phyloP scores from a whole-genome alignment of 2,329 filamentous ascomycete species.

The Stagonosporopsis chrysanthemi region DNA sequence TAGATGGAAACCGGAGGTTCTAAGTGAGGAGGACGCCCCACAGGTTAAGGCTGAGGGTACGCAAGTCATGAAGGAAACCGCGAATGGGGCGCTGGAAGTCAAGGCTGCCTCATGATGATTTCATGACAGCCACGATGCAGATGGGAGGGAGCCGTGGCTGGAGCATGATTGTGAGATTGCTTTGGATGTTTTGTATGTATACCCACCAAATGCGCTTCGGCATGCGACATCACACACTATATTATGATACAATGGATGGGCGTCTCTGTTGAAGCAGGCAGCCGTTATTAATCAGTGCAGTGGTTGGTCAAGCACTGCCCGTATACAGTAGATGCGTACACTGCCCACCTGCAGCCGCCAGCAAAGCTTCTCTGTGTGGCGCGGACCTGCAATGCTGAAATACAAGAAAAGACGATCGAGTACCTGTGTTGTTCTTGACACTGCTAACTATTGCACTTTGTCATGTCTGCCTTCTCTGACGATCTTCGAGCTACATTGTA shows the following conservation, averaged over 20 bases:
- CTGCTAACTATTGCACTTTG: too few species aligned
- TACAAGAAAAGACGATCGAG: too few species aligned
- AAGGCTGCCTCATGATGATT: conserved; percentile 29
- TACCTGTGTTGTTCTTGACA: background rate
- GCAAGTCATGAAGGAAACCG: conserved; percentile 30
- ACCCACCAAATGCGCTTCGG: conserved; percentile 1
- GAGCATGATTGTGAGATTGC: background rate
- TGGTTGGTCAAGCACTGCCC: background rate
- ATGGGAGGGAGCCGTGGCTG: background rate
- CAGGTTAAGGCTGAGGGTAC: conserved; percentile 34
- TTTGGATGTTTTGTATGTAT: conserved; percentile 10
- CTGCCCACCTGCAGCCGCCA: background rate
- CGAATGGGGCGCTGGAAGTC: conserved; percentile 40
- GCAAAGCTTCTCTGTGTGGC: background rate
- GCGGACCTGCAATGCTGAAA: background rate
- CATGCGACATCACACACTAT: background rate
- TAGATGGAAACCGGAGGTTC: conserved; percentile 62
- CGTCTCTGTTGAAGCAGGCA: background rate
- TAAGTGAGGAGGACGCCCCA: conserved; percentile 38
- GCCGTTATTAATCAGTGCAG: background rate
- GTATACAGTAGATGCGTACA: background rate
- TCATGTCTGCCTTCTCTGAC: background rate
- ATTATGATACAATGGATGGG: background rate
- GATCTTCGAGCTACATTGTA: background rate
- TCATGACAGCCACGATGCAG: background rate